Evolutionary conservation across 352 stramenopile species (phyloP).

Genomic region (Saprolegnia diclina): DNA sequence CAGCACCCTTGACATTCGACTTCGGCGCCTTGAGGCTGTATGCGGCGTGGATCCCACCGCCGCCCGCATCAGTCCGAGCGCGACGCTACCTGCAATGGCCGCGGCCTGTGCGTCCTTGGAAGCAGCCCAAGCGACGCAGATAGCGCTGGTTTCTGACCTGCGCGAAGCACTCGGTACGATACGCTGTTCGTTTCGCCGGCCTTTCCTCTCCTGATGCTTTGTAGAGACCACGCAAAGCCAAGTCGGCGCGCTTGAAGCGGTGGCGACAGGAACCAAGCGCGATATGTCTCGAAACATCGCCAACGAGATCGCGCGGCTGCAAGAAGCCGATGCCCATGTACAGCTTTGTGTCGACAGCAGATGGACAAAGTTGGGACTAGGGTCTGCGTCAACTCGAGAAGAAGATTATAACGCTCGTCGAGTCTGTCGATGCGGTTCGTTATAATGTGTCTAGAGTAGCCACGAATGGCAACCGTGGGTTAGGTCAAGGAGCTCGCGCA

Average conservation of each 20-base stretch:
- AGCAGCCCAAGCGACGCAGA: too few species aligned
- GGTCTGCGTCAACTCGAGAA: neutral
- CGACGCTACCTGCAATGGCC: too few species aligned
- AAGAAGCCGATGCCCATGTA: conserved; percentile 6
- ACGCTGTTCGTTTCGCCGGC: too few species aligned
- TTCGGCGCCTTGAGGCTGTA: neutral
- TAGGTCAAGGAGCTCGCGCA: conserved; percentile 1
- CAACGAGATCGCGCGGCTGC: neutral
- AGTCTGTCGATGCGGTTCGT: neutral
- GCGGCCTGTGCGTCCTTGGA: too few species aligned
- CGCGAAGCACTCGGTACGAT: too few species aligned
- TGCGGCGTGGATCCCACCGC: neutral
- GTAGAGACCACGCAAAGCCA: conserved; percentile 8
- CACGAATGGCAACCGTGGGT: too few species aligned
- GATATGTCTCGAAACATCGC: neutral
- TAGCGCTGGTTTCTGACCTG: too few species aligned
- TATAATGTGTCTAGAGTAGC: too few species aligned
- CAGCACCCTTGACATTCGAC: neutral
- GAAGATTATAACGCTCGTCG: neutral
- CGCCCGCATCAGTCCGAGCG: too few species aligned
- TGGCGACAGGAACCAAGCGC: neutral
- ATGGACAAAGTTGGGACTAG: neutral
- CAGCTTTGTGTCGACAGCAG: neutral
- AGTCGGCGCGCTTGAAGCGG: neutral
- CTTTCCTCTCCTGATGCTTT: too few species aligned